Evolutionary conservation across 192 early-diverging fungal genomes (phyloP), one percentile per base, ranked within the genome.

Genomic region (Umbelopsis sp.): DNA sequence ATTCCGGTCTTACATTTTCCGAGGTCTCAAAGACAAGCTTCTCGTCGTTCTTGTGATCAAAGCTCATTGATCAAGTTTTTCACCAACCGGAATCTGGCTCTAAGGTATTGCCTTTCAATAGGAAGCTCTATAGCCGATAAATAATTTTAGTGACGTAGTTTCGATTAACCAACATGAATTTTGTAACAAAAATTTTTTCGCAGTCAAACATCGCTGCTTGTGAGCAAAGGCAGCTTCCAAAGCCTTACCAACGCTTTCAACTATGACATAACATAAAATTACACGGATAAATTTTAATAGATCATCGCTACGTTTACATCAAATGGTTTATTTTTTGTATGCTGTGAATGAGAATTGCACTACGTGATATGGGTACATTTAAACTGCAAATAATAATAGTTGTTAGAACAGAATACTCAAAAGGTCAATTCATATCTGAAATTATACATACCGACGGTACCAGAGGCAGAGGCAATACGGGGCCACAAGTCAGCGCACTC

Each of bases 401-500:
- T 1, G 38, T 41, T 11, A 41, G 38, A 41, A 41, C 38, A 5
- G 12, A 11, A 5, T 41, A 9, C 1, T 16, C 31, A 17, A 34
- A 20, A 20, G 16, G 8, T 29, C 52, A 3, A 25, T 14, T 34
- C 14, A 32, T 59, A 25, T 5, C 4, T 6, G n/a, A 62, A 62
- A 62, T 41, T 41, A 11, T 53, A 76, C 65, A 45, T 70, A 89
- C 89, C 81, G 36, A 94, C 92, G 76, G 93, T 94, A 82, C 91
- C 93, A 65, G 91, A 87, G 77, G 83, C 86, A 71, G 94, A 96
- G 71, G 97, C 96, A 86, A 99, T 98, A 94, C 97, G 97, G 75
- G 98, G 96, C 98, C 98, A 99, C 82, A 99, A 87, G 84, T 99
- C 98, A 74, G 96, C 96, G 85, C 98, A 98, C 89, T 99, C 98